Conservation (phyloP, 1,284 basidiomycete genomes). For the Melanopsichium pennsylvanicum region DNA sequence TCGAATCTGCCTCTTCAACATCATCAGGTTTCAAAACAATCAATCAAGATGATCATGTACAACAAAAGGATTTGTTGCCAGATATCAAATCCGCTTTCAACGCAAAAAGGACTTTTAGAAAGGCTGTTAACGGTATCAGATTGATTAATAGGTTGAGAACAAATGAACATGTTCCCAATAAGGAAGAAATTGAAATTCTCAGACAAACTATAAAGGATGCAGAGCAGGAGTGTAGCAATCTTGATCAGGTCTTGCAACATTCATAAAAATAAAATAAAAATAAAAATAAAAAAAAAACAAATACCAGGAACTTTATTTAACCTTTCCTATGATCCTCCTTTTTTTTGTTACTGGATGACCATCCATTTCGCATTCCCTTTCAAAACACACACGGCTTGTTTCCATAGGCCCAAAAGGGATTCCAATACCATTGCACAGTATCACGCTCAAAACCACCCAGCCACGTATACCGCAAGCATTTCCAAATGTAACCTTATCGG, state of each 20-base stretch:
- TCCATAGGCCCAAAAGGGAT: no score
- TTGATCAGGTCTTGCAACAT: conserved; percentile 45
- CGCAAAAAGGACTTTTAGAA: conserved; percentile 61
- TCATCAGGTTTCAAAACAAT: neutral
- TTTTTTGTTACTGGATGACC: no score
- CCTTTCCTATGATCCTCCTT: neutral
- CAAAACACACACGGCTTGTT: no score
- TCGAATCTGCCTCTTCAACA: conserved; percentile 20
- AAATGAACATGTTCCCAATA: conserved; percentile 35
- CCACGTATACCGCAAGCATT: no score
- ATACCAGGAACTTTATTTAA: neutral
- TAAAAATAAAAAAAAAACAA: neutral
- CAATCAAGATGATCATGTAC: neutral
- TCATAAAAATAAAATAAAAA: no score
- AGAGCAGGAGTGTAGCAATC: conserved; percentile 39
- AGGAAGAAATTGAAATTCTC: conserved; percentile 40
- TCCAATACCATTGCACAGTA: no score
- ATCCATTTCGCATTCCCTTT: no score
- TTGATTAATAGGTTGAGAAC: conserved; percentile 51
- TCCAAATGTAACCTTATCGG: no score
- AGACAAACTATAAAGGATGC: conserved; percentile 46
- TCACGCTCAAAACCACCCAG: no score
- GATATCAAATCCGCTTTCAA: conserved; percentile 65
- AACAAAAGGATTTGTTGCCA: conserved; percentile 61
- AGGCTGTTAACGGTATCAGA: conserved; percentile 63